A percentile compares a stretch with the other conserved stretches of the same genome.
phyloP scores from a whole-genome alignment of 257 asterid species.

The Nicotiana paniculata region DNA sequence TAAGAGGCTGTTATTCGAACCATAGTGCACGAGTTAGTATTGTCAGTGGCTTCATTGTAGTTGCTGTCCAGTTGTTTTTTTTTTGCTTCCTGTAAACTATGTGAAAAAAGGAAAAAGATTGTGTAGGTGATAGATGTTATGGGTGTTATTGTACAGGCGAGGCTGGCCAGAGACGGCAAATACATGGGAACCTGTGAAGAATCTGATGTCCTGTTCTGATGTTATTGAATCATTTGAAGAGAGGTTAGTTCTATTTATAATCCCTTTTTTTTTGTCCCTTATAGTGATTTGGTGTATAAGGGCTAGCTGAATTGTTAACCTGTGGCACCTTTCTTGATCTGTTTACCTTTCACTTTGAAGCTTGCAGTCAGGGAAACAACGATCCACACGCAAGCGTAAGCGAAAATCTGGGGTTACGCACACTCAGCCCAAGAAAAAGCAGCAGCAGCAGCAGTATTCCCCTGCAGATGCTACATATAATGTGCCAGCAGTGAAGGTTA shows the following conservation, averaged over 20 bases:
- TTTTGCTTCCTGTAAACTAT: background rate
- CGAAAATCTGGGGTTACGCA: constrained; percentile 48
- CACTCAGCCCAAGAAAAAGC: constrained; percentile 59
- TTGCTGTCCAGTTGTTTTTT: background rate
- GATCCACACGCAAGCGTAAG: constrained; percentile 60
- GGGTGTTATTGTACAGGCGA: constrained; percentile 50
- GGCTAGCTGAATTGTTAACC: constrained; percentile 3
- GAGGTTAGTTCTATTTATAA: constrained; percentile 35
- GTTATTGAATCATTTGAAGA: constrained; percentile 73
- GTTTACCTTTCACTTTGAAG: constrained; percentile 31
- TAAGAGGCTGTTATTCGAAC: background rate
- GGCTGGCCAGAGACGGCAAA: constrained; percentile 88
- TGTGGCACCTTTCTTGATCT: constrained; percentile 11
- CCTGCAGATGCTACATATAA: constrained; percentile 13
- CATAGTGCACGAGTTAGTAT: background rate
- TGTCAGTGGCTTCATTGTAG: background rate
- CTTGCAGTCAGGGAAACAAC: constrained; percentile 41
- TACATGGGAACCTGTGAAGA: constrained; percentile 90
- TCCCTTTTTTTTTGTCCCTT: constrained; percentile 11
- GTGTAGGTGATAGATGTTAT: constrained; percentile 17
- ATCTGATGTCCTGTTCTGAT: constrained; percentile 58
- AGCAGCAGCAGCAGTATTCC: constrained; percentile 22
- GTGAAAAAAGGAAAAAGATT: constrained; percentile 2
- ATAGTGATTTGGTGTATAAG: background rate
- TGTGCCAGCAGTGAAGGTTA: constrained; percentile 17